These are phyloP conservation scores for Beauveria pseudobassiana DNA, from an alignment of 2,329 filamentous ascomycete species.

Conservation along the genomic window DNA sequence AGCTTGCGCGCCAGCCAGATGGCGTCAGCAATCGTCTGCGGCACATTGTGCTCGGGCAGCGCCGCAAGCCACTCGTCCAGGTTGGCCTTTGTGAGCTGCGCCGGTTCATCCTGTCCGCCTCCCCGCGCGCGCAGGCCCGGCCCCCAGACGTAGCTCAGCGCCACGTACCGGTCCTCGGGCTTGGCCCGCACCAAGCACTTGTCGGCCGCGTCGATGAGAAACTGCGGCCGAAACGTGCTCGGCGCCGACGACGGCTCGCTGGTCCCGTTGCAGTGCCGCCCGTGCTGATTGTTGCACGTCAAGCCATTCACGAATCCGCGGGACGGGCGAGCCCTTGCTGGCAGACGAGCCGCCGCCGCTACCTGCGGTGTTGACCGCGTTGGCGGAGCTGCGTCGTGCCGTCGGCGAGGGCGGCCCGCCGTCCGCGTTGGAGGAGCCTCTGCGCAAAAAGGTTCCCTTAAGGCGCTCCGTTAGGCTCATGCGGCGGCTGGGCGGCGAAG, in stretches of 20 bases:
- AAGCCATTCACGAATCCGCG: conserved; percentile 35
- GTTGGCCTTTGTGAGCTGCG: conserved; percentile 29
- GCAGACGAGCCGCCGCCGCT: conserved; percentile 13
- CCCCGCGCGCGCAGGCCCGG: conserved; percentile 17
- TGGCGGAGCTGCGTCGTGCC: not conserved
- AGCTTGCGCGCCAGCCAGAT: conserved; percentile 37
- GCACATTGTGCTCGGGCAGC: conserved; percentile 31
- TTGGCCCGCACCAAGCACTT: conserved; percentile 30
- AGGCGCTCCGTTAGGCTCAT: conserved; percentile 35
- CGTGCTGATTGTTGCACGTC: conserved; percentile 36
- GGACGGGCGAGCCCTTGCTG: conserved; percentile 27
- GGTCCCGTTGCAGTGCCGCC: conserved; percentile 30
- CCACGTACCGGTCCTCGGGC: conserved; percentile 33
- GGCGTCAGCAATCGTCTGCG: conserved; percentile 35
- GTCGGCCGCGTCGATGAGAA: conserved; percentile 34
- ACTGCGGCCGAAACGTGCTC: conserved; percentile 31
- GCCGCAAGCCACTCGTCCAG: conserved; percentile 27
- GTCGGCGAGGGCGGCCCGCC: conserved; percentile 23
- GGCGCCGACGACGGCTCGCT: conserved; percentile 15
- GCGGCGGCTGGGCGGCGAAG: conserved; percentile 26
- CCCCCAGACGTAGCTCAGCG: conserved; percentile 40
- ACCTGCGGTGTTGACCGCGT: not conserved
- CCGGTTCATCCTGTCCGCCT: conserved; percentile 19
- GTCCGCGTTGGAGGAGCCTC: conserved; percentile 19
- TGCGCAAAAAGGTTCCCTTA: conserved; percentile 25